Base-by-base conservation (phyloP, 2,329 filamentous ascomycete species). In the Nakataea oryzae region DNA sequence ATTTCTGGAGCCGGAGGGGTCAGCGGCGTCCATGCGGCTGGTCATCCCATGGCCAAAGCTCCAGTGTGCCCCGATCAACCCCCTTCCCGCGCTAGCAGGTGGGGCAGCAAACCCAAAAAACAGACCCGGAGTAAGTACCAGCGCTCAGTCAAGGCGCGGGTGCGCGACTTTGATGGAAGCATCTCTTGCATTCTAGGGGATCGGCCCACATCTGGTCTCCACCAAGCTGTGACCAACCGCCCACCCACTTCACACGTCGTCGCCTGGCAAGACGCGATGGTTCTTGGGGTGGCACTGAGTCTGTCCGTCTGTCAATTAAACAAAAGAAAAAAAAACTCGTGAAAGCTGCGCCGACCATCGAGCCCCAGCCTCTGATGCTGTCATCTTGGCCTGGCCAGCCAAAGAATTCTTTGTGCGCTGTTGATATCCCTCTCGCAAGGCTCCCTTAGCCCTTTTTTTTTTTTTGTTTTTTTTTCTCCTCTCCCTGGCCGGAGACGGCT, bases 381-480 rank as follows among this genome's bases (percentile, higher is more conserved):
- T n/a, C 3, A 56, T 27, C 54, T 56, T 21, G 26, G 54, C 24
- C 28, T 29, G 26, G 54, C 26, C 26, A 56, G 28, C 21, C 24
- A 56, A 24, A 56, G 17, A 26, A 56, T 56, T 56, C 54, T 21
- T 56, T 56, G 54, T 56, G 26, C 54, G 28, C 24, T n/a, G 54
- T 24, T n/a, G 24, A 56, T 61, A 54, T 14, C 27, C 54, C 34
- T 59, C 57, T 58, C 54, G 55, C 41, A 28, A n/a, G 54, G 27
- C 9, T 27, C 17, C 30, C 56, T n/a, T 27, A 27, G 11, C 28
- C 26, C 47, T 56, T 32, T 54, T 47, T 28, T 59, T 26, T 13
- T 12, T 41, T 34, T 26, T 61, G 61, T 63, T 62, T 62, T 63
- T 63, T 28, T 62, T 62, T 61, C 57, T 62, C 63, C 64, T 60